These are phyloP conservation scores for Metschnikowia anglica DNA, from an alignment of 805 yeast species.

Conservation along the genomic window DNA sequence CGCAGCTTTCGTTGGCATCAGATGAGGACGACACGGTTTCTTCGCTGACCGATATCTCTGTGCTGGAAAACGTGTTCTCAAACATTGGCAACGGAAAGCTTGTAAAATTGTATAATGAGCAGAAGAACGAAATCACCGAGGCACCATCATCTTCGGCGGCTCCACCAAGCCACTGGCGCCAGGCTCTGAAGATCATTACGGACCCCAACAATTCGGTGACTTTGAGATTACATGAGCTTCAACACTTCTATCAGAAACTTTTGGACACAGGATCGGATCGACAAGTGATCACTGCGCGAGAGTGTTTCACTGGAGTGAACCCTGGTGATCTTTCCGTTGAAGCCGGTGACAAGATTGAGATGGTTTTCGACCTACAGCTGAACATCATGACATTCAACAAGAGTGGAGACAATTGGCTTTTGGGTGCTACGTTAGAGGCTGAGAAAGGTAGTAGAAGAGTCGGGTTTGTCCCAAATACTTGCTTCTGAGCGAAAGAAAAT, in stretches of 20 bases:
- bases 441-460: conserved; percentile 21
- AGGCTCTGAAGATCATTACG: not conserved
- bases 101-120: conserved; percentile 30
- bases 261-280: not conserved
- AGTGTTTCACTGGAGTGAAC: conserved; percentile 31
- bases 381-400: conserved; percentile 22
- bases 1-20: conserved; percentile 6
- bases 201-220: conserved; percentile 22
- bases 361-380: conserved; percentile 33
- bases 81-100: conserved; percentile 21
- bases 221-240: conserved; percentile 27
- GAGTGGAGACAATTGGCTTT: conserved; percentile 32
- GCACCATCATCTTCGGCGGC: conserved; percentile 25
- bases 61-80: conserved; percentile 1
- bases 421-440: conserved; percentile 25
- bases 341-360: conserved; percentile 34
- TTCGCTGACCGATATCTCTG: conserved; percentile 4
- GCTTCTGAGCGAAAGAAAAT: conserved; percentile 6
- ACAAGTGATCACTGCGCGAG: conserved; percentile 17
- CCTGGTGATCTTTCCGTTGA: conserved; percentile 41
- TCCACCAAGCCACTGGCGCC: not conserved
- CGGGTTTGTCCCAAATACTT: conserved; percentile 39
- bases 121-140: conserved; percentile 33
- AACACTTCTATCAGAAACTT: conserved; percentile 24
- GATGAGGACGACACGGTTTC: conserved; percentile 1